Evolutionary conservation across 768 basidiomycete genomes (phyloP), one percentile per base, ranked within the genome.

Genomic region (Melanogaster broomeanus): DNA sequence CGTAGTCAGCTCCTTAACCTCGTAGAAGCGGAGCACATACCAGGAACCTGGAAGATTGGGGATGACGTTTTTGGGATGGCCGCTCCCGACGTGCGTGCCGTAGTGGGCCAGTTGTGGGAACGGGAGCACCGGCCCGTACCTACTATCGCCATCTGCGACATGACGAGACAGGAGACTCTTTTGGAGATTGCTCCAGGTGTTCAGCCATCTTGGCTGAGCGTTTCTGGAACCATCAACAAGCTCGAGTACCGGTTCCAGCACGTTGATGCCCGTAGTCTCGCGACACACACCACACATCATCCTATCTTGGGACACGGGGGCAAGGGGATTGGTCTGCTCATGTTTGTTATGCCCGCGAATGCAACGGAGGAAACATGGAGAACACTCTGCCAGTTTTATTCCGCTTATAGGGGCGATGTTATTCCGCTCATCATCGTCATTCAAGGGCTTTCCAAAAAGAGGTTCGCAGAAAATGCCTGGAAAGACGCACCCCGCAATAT

Each of bases 351-450:
- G 40, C 25, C 31, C 2, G 51, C 51, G 7, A 50, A 45, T 16
- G 21, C 46, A 16, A 24, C 49, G 10, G 24, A 35, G 12, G 47
- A 64, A 39, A 41, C 37, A n/a, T 53, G 56, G 61, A 50, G 25
- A 24, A 47, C 42, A 3, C 16, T 65, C 37, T 51, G 56, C 39
- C 49, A 21, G 16, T 58, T 68, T 48, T 49, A 52, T 31, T 44
- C 38, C 10, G 6, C 30, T 31, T 58, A 56, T 41, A 53, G 52
- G 22, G 58, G 61, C 1, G 8, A 39, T 9, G 52, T 61, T 45
- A 51, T 56, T 11, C 61, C 61, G 0, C 41, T 60, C 22, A 34
- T 66, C 31, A 49, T 68, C 2, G 49, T 63, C 19, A 41, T 66
- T 9, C 35, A 42, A 3, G 51, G 49, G 2, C 40, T 53, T 27